These are phyloP conservation scores for Vitis hybrid DNA, from an alignment of 177 flowering plant species.

Conservation along the genomic window DNA sequence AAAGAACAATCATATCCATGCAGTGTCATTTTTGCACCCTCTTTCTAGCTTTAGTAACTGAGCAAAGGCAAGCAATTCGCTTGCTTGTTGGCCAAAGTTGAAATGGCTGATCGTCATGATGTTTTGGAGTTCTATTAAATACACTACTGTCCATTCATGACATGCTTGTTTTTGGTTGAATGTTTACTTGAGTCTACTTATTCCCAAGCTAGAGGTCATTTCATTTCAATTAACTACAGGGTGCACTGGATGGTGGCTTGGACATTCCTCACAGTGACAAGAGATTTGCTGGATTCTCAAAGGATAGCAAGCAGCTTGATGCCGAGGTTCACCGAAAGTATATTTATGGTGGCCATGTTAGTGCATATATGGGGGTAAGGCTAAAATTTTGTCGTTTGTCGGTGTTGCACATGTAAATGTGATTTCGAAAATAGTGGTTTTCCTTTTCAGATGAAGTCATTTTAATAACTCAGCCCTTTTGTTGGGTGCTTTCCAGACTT, in stretches of 20 bases:
- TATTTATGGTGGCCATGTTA: slow-evolving; percentile 86
- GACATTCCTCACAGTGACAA: slow-evolving; percentile 96
- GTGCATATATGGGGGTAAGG: slow-evolving; percentile 76
- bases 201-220: neutral
- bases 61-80: no score
- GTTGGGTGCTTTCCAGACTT: slow-evolving; percentile 30
- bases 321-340: slow-evolving; percentile 86
- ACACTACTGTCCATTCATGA: no score
- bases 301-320: slow-evolving; percentile 78
- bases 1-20: no score
- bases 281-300: slow-evolving; percentile 84
- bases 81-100: no score
- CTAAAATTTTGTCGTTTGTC: neutral
- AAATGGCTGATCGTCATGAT: no score
- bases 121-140: no score
- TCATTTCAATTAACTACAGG: slow-evolving; percentile 35
- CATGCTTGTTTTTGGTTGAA: neutral
- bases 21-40: no score
- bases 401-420: neutral
- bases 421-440: neutral
- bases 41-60: no score
- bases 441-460: neutral
- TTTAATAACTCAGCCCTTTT: neutral
- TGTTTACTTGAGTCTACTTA: no score
- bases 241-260: slow-evolving; percentile 90